Percentiles rank a stretch among this genome's conserved stretches.
Conservation (phyloP, 495 filamentous ascomycete species). For the Podospora didyma region DNA sequence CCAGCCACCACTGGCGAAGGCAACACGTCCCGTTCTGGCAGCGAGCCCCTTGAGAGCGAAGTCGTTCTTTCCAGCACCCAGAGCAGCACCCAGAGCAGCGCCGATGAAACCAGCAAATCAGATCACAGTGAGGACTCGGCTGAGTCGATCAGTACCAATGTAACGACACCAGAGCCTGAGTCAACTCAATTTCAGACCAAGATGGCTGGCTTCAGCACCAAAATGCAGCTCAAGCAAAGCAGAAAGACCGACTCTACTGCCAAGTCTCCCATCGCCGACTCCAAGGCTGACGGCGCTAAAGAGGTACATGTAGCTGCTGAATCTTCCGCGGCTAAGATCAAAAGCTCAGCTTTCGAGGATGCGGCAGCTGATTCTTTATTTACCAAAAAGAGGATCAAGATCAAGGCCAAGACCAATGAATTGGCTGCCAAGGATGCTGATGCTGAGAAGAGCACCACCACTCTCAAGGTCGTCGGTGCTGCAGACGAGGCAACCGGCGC, state of each 20-base stretch:
- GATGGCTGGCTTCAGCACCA: neutral
- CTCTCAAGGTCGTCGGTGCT: neutral
- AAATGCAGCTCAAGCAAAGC: neutral
- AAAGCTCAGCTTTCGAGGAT: neutral
- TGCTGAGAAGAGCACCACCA: neutral
- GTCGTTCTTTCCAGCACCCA: neutral
- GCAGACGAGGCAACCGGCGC: neutral
- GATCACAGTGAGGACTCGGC: neutral
- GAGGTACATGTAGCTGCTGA: neutral
- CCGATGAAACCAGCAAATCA: conserved; percentile 5
- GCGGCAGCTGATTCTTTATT: neutral
- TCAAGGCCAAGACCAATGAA: neutral
- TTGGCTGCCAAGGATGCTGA: too few species aligned
- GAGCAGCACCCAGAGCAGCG: conserved; percentile 4
- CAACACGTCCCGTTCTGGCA: too few species aligned
- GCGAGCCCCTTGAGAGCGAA: too few species aligned
- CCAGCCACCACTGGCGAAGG: too few species aligned
- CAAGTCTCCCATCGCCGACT: neutral
- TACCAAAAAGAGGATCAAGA: neutral
- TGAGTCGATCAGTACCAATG: neutral
- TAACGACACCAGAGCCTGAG: conserved; percentile 3
- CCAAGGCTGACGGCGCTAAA: neutral
- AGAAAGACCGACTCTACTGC: neutral
- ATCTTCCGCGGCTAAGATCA: neutral
- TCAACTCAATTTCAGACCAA: neutral